These are phyloP conservation scores for Aspergillus quadrilineatus DNA, from an alignment of 2,329 filamentous ascomycete genomes.

Conservation along the genomic window DNA sequence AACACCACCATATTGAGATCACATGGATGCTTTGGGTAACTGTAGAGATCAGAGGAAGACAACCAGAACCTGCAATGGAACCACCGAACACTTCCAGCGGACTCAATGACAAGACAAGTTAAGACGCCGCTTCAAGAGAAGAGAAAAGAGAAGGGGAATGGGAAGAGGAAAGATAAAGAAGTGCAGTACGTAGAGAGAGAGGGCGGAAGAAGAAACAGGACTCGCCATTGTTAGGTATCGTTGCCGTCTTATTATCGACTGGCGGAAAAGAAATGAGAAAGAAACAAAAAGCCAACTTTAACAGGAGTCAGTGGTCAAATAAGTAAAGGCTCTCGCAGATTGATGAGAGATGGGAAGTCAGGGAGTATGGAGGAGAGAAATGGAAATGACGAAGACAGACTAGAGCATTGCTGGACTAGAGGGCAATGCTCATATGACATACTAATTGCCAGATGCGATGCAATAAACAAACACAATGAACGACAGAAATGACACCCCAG, in stretches of 20 bases:
- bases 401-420: constrained; percentile 8
- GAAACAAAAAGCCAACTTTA: constrained; percentile 11
- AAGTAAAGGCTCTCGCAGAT: constrained; percentile 15
- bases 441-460: constrained; percentile 14
- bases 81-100: constrained; percentile 14
- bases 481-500: constrained; percentile 10
- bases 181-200: neutral
- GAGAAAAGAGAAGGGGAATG: neutral
- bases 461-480: constrained; percentile 11
- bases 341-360: constrained; percentile 14
- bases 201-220: constrained; percentile 18
- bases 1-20: constrained; percentile 11
- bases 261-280: constrained; percentile 18
- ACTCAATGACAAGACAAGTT: neutral
- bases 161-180: neutral
- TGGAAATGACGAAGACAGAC: constrained; percentile 9
- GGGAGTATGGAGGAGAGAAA: neutral
- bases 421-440: constrained; percentile 6
- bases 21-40: constrained; percentile 14
- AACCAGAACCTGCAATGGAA: constrained; percentile 22
- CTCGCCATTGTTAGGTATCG: constrained; percentile 34
- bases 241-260: constrained; percentile 29
- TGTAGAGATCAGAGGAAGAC: constrained; percentile 3
- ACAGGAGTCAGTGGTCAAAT: neutral
- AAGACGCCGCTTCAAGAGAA: constrained; percentile 15